Conservation (phyloP, 352 stramenopile genomes). For the Phytophthora sojae region DNA sequence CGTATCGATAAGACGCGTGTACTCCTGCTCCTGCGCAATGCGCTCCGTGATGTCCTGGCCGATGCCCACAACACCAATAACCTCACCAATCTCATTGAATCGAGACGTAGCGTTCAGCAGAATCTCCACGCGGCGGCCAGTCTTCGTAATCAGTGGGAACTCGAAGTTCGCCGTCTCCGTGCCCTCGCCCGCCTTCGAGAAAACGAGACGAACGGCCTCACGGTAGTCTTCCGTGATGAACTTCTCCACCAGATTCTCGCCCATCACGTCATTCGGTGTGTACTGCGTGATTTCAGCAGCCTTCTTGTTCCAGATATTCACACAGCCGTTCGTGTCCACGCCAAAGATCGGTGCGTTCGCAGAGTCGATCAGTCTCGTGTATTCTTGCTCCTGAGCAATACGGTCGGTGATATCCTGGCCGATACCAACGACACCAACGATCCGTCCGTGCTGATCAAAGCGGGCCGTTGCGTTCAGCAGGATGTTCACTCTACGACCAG, state of each 20-base stretch:
- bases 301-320: constrained; percentile 68
- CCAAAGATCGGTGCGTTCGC: constrained; percentile 75
- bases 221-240: constrained; percentile 29
- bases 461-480: constrained; percentile 59
- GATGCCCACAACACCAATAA: constrained; percentile 28
- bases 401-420: constrained; percentile 78
- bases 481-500: constrained; percentile 46
- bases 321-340: constrained; percentile 68
- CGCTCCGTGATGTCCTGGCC: constrained; percentile 82
- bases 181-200: constrained; percentile 21
- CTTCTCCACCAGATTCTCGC: constrained; percentile 32
- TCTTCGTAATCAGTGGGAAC: constrained; percentile 26
- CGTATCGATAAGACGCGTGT: constrained; percentile 63
- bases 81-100: constrained; percentile 19
- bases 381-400: constrained; percentile 87
- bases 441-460: constrained; percentile 52
- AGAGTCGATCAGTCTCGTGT: constrained; percentile 62
- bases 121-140: constrained; percentile 23
- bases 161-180: constrained; percentile 28
- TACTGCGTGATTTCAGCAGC: constrained; percentile 56
- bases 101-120: constrained; percentile 26
- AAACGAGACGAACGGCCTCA: constrained; percentile 13
- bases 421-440: constrained; percentile 68
- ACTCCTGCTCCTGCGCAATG: constrained; percentile 80
- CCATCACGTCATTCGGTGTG: constrained; percentile 49